A percentile compares a stretch with the other conserved stretches of the same genome.
These are phyloP conservation scores for Alternaria infectoria DNA, from an alignment of 2,329 filamentous ascomycete genomes.

Conservation along the genomic window DNA sequence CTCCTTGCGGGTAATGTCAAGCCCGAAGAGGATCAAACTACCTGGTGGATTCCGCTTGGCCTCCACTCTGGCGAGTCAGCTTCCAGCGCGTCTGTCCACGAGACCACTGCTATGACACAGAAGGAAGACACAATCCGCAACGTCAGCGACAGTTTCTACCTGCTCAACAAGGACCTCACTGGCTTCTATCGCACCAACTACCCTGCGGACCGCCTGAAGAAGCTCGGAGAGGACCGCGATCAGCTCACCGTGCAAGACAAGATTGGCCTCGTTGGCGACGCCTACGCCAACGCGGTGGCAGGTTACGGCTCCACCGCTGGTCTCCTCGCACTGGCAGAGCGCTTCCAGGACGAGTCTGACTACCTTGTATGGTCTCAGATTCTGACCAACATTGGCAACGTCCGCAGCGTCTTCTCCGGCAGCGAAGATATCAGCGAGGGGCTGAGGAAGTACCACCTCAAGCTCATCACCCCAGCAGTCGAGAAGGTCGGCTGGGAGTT, in stretches of 20 bases:
- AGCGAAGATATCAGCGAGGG: conserved; percentile 74
- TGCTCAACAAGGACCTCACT: conserved; percentile 87
- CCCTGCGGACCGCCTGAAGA: conserved; percentile 79
- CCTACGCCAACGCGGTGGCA: conserved; percentile 85
- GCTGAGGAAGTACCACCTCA: conserved; percentile 78
- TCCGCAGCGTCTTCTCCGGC: conserved; percentile 85
- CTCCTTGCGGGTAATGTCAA: conserved; percentile 89
- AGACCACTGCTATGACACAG: conserved; percentile 71
- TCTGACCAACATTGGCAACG: conserved; percentile 73
- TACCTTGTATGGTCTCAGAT: conserved; percentile 91
- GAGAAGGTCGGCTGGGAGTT: conserved; percentile 88
- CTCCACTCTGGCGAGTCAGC: conserved; percentile 72
- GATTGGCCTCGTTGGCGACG: conserved; percentile 89
- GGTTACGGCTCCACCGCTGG: conserved; percentile 83
- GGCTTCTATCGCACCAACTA: conserved; percentile 96
- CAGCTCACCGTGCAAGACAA: conserved; percentile 85
- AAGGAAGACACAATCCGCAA: conserved; percentile 80
- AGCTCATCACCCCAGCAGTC: conserved; percentile 75
- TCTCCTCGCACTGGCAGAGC: conserved; percentile 81
- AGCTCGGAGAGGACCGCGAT: conserved; percentile 78
- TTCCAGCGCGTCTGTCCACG: conserved; percentile 64
- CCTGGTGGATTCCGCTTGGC: conserved; percentile 94
- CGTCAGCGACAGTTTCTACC: conserved; percentile 83
- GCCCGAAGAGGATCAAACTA: conserved; percentile 86
- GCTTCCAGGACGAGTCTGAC: conserved; percentile 81